These are phyloP conservation scores for Arthrobotrys megalospora DNA, from an alignment of 2,329 filamentous ascomycete genomes.

Conservation along the genomic window DNA sequence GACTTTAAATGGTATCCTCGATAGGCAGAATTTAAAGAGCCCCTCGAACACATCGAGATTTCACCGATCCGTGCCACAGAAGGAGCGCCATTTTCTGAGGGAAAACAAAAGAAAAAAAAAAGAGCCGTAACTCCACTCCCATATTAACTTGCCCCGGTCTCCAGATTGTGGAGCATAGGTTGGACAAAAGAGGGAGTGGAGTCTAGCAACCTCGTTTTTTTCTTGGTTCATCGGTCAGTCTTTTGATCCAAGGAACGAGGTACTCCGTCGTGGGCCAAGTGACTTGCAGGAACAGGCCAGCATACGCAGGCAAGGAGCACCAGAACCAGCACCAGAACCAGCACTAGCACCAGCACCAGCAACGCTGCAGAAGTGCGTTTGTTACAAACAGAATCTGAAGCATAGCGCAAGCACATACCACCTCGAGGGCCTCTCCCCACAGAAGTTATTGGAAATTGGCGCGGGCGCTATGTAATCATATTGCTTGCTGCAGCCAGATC, in stretches of 20 bases:
- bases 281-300: constrained; percentile 45
- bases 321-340: neutral
- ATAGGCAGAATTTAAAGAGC: constrained; percentile 56
- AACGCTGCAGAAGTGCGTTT: constrained; percentile 6
- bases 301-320: constrained; percentile 28
- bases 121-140: constrained; percentile 58
- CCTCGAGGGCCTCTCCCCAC: constrained; percentile 31
- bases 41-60: constrained; percentile 57
- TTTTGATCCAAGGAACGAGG: constrained; percentile 61
- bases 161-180: constrained; percentile 59
- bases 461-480: constrained; percentile 61
- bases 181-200: constrained; percentile 57
- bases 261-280: constrained; percentile 59
- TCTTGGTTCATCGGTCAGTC: constrained; percentile 55
- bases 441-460: constrained; percentile 52
- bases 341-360: neutral
- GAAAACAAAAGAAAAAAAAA: constrained; percentile 45
- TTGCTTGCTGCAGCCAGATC: constrained; percentile 52
- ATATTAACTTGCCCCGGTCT: constrained; percentile 60
- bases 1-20: constrained; percentile 41
- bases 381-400: constrained; percentile 27
- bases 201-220: constrained; percentile 61
- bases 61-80: constrained; percentile 58
- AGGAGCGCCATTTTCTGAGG: constrained; percentile 54
- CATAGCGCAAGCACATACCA: constrained; percentile 59